Evolutionary conservation across 345 rosid genomes (phyloP), one percentile per base, ranked within the genome.

Genomic region (Corchorus olitorius): DNA sequence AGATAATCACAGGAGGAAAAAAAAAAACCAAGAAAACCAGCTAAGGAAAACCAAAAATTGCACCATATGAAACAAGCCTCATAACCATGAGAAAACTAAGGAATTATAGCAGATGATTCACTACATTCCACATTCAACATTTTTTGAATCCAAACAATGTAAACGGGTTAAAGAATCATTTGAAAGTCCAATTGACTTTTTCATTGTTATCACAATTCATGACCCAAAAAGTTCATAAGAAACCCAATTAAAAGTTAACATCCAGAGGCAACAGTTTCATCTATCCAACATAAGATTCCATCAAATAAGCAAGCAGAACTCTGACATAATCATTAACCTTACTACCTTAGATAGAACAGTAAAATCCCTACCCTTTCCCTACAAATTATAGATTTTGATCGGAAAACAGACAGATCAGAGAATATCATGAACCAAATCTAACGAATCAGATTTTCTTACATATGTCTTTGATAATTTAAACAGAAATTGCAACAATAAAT

Each of bases 11-110:
- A 22, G 17, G 7, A 56, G 17, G 64, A 55, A 58, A 76, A 70
- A 61, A 67, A 22, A 50, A 45, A 77, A 59, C 50, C 79, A 76
- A 79, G 77, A 78, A 15, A 72, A 71, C 8, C 39, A 20, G 0
- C 19, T 9, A 58, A 78, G n/a, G n/a, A 48, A 80, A 39, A 46
- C 74, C 19, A 14, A 6, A 80, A 41, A 17, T 4, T n/a, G 8
- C 49, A 41, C 15, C 73, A 16, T 37, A n/a, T 69, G 9, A 69
- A 50, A 27, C 15, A 68, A 27, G 58, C 43, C 5, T 49, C 58
- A 48, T 49, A 49, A 49, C 14, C 58, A 33, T 27, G 20, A 11
- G 3, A 68, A 14, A 68, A 1, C 2, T 13, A 45, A 11, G n/a
- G 27, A 33, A 69, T 69, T 69, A 50, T 10, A 69, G 39, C 43